These are phyloP conservation scores for Colletotrichum agaves DNA, from an alignment of 2,329 filamentous ascomycete species.

Conservation along the genomic window DNA sequence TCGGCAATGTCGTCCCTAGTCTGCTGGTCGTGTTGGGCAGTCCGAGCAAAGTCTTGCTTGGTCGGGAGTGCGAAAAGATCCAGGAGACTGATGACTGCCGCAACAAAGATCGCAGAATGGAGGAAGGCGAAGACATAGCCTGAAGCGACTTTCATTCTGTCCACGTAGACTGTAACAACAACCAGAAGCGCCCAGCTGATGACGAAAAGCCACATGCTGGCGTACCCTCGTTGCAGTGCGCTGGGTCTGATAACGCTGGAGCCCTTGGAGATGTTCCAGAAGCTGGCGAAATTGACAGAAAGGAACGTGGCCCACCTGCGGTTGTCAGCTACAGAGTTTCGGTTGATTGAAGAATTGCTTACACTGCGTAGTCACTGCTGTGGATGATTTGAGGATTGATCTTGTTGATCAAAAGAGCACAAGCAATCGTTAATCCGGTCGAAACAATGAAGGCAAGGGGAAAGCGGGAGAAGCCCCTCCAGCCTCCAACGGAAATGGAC, in stretches of 20 bases:
- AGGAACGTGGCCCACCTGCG: slow-evolving; percentile 83
- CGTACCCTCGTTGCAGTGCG: slow-evolving; percentile 84
- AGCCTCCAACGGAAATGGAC: slow-evolving; percentile 74
- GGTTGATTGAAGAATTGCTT: slow-evolving; percentile 42
- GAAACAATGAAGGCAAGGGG: slow-evolving; percentile 79
- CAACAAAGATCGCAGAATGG: slow-evolving; percentile 78
- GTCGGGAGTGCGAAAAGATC: slow-evolving; percentile 82
- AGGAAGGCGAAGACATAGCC: slow-evolving; percentile 87
- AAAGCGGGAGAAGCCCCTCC: slow-evolving; percentile 86
- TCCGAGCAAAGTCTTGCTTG: slow-evolving; percentile 75
- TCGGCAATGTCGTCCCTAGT: slow-evolving; percentile 50
- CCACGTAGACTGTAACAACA: slow-evolving; percentile 77
- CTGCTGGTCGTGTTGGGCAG: slow-evolving; percentile 62
- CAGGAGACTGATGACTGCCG: slow-evolving; percentile 78
- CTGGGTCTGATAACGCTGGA: slow-evolving; percentile 85
- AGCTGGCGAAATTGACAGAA: slow-evolving; percentile 80
- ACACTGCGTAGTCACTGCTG: slow-evolving; percentile 85
- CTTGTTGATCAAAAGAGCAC: slow-evolving; percentile 81
- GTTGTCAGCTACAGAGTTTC: neutral
- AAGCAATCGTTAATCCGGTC: slow-evolving; percentile 73
- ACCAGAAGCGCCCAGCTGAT: slow-evolving; percentile 80
- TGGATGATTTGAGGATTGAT: slow-evolving; percentile 93
- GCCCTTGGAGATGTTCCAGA: slow-evolving; percentile 85
- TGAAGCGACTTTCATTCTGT: slow-evolving; percentile 76
- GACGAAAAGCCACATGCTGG: slow-evolving; percentile 84